phyloP scores from a whole-genome alignment of 1,139 yeast genomes.

The Ogataea hybrid region DNA sequence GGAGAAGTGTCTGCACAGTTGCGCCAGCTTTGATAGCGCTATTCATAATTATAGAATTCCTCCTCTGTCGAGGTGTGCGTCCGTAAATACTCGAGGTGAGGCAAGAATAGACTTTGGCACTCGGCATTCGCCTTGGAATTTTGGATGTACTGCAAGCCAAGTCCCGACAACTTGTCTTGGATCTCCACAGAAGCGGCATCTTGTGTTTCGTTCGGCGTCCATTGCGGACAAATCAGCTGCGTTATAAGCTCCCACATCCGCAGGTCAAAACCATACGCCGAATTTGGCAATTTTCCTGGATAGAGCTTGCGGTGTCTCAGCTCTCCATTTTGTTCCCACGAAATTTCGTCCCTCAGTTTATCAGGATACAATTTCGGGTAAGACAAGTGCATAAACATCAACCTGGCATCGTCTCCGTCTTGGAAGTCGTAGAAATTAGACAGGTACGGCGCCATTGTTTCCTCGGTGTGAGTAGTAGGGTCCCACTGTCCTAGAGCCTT shows the following conservation, averaged over 20 bases:
- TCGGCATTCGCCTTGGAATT: slow-evolving; percentile 25
- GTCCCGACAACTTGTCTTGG: slow-evolving; percentile 25
- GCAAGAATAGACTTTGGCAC: slow-evolving; percentile 30
- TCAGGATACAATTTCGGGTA: slow-evolving; percentile 61
- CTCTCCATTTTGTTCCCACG: slow-evolving; percentile 30
- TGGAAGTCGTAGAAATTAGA: slow-evolving; percentile 13
- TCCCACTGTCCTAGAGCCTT: slow-evolving; percentile 64
- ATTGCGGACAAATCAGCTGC: slow-evolving; percentile 34
- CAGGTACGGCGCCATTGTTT: slow-evolving; percentile 12
- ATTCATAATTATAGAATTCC: slow-evolving; percentile 3
- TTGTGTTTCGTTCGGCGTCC: slow-evolving; percentile 14
- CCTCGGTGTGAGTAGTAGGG: slow-evolving; percentile 36
- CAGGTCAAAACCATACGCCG: slow-evolving; percentile 36
- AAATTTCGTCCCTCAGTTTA: slow-evolving; percentile 46
- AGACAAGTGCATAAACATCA: slow-evolving; percentile 58
- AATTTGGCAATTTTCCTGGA: slow-evolving; percentile 19
- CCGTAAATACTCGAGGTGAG: slow-evolving; percentile 34
- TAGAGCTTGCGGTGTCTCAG: slow-evolving; percentile 33
- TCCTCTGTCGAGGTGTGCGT: slow-evolving; percentile 22
- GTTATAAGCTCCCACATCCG: slow-evolving; percentile 36
- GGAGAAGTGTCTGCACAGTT: slow-evolving; percentile 14
- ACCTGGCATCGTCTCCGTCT: slow-evolving; percentile 27
- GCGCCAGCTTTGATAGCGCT: slow-evolving; percentile 1
- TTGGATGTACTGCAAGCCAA: slow-evolving; percentile 28
- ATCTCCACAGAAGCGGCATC: slow-evolving; percentile 18